A percentile compares a stretch with the other conserved stretches of the same genome.
Evolutionary conservation across 2,329 filamentous ascomycete genomes (phyloP).

Genomic region (Botryotinia narcissicola): DNA sequence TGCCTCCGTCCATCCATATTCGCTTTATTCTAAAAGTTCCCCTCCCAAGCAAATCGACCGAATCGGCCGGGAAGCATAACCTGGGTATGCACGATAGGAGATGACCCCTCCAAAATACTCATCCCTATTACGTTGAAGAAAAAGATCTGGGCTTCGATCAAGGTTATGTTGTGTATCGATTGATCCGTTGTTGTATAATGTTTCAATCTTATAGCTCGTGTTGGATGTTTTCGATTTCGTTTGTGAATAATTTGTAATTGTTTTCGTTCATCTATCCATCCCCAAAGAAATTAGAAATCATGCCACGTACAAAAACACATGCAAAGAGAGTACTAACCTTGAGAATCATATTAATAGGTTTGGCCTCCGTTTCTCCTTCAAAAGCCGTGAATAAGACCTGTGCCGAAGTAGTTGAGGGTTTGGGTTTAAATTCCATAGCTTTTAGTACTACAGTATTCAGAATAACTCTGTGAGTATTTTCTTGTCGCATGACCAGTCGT

Average conservation of each 20-base stretch:
- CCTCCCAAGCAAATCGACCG: not conserved
- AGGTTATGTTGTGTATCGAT: not conserved
- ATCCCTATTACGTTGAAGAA: not conserved
- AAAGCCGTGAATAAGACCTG: conserved; percentile 67
- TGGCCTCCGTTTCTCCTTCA: conserved; percentile 53
- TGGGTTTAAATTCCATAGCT: conserved; percentile 75
- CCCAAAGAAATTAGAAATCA: not conserved
- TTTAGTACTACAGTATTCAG: conserved; percentile 81
- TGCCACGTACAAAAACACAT: conserved; percentile 19
- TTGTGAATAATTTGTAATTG: conserved; percentile 36
- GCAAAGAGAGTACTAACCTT: conserved; percentile 48
- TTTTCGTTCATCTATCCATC: conserved; percentile 36
- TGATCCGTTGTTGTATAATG: not conserved
- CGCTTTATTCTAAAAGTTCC: conserved; percentile 4
- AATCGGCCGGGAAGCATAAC: not conserved
- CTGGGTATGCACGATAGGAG: not conserved
- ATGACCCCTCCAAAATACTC: not conserved
- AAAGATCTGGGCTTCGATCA: not conserved
- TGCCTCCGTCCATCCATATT: not conserved
- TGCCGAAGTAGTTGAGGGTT: conserved; percentile 52
- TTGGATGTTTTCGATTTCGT: conserved; percentile 40
- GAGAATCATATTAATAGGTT: conserved; percentile 58
- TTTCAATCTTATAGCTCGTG: conserved; percentile 30
- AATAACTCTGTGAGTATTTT: conserved; percentile 82
- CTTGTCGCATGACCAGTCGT: conserved; percentile 85